phyloP scores from a whole-genome alignment of 2,329 filamentous ascomycete species.

The Cordyceps militaris region DNA sequence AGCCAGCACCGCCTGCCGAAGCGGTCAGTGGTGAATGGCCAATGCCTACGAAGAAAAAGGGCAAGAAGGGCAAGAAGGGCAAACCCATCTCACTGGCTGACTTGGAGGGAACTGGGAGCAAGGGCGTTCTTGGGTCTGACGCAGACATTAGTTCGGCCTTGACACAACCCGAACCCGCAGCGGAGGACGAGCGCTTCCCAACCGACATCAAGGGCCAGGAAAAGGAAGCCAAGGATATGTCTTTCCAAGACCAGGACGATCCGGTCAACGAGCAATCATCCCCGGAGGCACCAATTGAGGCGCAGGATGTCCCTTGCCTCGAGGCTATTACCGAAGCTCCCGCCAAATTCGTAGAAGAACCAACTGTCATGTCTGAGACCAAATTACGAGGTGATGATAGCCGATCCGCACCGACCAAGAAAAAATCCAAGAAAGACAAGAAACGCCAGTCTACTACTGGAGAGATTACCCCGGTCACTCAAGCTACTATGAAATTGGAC shows the following conservation, averaged over 20 bases:
- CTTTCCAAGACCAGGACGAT: slow-evolving; percentile 1
- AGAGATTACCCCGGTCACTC: background rate
- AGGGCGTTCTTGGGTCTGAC: background rate
- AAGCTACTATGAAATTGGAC: slow-evolving; percentile 14
- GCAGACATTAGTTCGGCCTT: background rate
- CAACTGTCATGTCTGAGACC: background rate
- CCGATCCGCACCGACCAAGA: slow-evolving; percentile 5
- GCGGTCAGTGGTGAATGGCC: slow-evolving; percentile 15
- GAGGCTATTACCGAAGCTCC: background rate
- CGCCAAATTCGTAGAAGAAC: background rate
- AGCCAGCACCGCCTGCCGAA: background rate
- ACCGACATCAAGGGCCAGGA: slow-evolving; percentile 4
- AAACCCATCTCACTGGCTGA: background rate
- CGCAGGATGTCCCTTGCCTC: background rate
- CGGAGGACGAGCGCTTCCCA: background rate
- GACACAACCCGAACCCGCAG: background rate
- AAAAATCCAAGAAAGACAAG: slow-evolving; percentile 31
- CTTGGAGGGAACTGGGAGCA: background rate
- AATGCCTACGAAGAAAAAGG: slow-evolving; percentile 26
- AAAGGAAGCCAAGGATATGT: slow-evolving; percentile 12
- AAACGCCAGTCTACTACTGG: slow-evolving; percentile 23
- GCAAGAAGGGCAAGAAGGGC: slow-evolving; percentile 29
- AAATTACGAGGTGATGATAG: background rate
- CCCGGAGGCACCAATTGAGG: background rate
- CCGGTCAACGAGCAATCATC: background rate